phyloP scores from a whole-genome alignment of 2,329 filamentous ascomycete genomes.

The Chaetomium sp. region DNA sequence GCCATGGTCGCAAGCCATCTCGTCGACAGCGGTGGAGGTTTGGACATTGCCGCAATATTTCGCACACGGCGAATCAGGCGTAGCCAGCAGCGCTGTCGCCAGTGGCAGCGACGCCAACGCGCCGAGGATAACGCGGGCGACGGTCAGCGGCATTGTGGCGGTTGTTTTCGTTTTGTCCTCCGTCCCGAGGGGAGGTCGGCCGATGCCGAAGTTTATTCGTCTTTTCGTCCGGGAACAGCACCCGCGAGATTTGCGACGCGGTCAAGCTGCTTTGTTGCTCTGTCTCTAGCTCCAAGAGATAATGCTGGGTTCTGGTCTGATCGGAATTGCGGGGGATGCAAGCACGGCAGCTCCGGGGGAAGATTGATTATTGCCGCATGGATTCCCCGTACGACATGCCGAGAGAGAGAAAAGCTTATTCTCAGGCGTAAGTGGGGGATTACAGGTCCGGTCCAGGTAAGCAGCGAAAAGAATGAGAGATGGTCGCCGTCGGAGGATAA shows the following conservation, averaged over 20 bases:
- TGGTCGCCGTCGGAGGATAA: neutral
- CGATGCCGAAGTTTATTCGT: neutral
- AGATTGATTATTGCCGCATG: slow-evolving; percentile 15
- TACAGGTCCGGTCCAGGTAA: too few relatives aligned
- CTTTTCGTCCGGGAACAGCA: too few relatives aligned
- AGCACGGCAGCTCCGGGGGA: slow-evolving; percentile 17
- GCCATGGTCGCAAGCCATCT: slow-evolving; percentile 43
- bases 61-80: slow-evolving; percentile 43
- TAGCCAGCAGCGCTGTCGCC: slow-evolving; percentile 35
- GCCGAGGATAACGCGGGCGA: slow-evolving; percentile 11
- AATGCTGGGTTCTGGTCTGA: neutral
- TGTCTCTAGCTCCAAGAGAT: neutral
- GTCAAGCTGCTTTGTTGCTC: neutral
- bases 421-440: too few relatives aligned
- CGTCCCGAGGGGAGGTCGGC: neutral
- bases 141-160: slow-evolving; percentile 15
- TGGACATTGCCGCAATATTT: slow-evolving; percentile 49
- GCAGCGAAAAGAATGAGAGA: neutral
- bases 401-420: neutral
- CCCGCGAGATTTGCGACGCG: too few relatives aligned
- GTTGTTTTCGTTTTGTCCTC: neutral
- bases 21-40: slow-evolving; percentile 36
- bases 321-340: slow-evolving; percentile 13
- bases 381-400: slow-evolving; percentile 19
- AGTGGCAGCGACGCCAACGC: slow-evolving; percentile 16